These are phyloP conservation scores for Stevia rebaudiana DNA, from an alignment of 140 eudicot species.

Conservation along the genomic window DNA sequence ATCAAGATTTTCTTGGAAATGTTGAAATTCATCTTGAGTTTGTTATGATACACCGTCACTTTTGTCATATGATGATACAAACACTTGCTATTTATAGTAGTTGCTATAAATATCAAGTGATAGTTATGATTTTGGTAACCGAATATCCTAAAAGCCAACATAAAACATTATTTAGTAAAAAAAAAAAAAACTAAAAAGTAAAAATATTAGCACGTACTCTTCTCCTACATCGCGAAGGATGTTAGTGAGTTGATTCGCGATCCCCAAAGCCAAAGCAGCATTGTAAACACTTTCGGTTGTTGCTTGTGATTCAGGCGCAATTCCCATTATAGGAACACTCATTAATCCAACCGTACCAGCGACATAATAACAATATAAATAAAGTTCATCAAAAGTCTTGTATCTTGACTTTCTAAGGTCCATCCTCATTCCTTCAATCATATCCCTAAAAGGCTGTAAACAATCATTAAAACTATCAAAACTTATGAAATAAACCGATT, in stretches of 20 bases:
- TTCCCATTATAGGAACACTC: slow-evolving; percentile 99
- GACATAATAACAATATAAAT: slow-evolving; percentile 89
- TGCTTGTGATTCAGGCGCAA: slow-evolving; percentile 86
- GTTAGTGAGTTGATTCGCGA: slow-evolving; percentile 94
- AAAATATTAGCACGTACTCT: slow-evolving; percentile 55
- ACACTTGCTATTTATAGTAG: slow-evolving; percentile 9
- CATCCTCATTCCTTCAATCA: slow-evolving; percentile 99
- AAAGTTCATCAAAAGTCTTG: slow-evolving; percentile 86
- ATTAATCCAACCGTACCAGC: slow-evolving; percentile 98
- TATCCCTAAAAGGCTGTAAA: slow-evolving; percentile 94
- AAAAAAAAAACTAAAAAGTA: neutral
- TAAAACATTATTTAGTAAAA: neutral
- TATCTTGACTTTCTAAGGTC: slow-evolving; percentile 94
- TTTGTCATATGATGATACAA: neutral
- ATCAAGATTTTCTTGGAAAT: slow-evolving; percentile 21
- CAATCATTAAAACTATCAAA: neutral
- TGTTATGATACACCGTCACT: neutral
- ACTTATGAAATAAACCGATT: neutral
- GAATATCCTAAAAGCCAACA: neutral
- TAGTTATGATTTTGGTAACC: neutral
- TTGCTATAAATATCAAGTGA: slow-evolving; percentile 14
- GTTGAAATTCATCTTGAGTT: neutral
- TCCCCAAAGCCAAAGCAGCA: slow-evolving; percentile 85
- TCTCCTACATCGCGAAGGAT: slow-evolving; percentile 98
- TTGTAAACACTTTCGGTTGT: slow-evolving; percentile 86